These are phyloP conservation scores for Waltergamsia citrina DNA, from an alignment of 2,329 filamentous ascomycete species.

Conservation along the genomic window DNA sequence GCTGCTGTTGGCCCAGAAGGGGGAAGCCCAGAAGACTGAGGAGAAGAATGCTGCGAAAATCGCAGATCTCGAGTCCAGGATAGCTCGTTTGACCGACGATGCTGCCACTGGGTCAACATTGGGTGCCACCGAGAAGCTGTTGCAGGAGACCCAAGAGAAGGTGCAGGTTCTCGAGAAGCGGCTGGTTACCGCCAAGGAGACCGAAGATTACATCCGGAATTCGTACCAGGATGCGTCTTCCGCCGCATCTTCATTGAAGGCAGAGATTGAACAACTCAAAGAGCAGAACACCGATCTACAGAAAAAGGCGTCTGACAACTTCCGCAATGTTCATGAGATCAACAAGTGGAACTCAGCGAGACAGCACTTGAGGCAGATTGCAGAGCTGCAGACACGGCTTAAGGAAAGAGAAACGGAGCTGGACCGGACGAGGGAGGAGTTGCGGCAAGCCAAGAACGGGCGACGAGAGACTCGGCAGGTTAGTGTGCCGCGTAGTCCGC, in stretches of 20 bases:
- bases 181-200: slow-evolving; percentile 30
- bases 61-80: slow-evolving; percentile 22
- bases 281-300: slow-evolving; percentile 27
- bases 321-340: slow-evolving; percentile 35
- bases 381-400: slow-evolving; percentile 29
- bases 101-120: slow-evolving; percentile 15
- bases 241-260: slow-evolving; percentile 30
- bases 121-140: slow-evolving; percentile 16
- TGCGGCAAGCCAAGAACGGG: slow-evolving; percentile 34
- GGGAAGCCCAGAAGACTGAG: slow-evolving; percentile 21
- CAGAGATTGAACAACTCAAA: slow-evolving; percentile 36
- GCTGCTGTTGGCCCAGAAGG: slow-evolving; percentile 21
- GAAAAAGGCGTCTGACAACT: slow-evolving; percentile 32
- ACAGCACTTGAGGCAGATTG: slow-evolving; percentile 25
- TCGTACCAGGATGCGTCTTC: slow-evolving; percentile 51
- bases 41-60: slow-evolving; percentile 13
- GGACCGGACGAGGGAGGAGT: slow-evolving; percentile 35
- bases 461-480: slow-evolving; percentile 45
- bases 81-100: slow-evolving; percentile 16
- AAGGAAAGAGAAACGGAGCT: slow-evolving; percentile 44
- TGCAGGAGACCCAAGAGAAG: slow-evolving; percentile 26
- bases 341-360: slow-evolving; percentile 26
- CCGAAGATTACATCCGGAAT: slow-evolving; percentile 46
- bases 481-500: slow-evolving; percentile 50
- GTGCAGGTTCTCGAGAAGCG: slow-evolving; percentile 30